Evolutionary conservation across 352 stramenopile genomes (phyloP).

Genomic region (Pythium dissotocum): DNA sequence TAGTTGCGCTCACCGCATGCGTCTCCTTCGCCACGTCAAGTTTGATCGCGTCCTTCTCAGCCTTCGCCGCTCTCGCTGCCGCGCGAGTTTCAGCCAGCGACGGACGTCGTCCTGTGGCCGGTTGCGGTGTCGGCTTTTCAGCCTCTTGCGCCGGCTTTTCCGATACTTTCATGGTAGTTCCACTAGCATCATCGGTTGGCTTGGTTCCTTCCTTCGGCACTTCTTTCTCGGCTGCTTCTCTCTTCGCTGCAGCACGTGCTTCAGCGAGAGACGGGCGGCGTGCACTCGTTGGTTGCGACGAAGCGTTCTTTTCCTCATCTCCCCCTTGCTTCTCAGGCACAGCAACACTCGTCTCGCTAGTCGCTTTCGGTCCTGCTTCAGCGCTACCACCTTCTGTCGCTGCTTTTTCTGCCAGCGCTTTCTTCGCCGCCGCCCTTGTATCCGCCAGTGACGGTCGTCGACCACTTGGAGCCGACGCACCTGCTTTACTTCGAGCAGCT

Average conservation of each 20-base stretch:
- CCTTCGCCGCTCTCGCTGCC: slow-evolving; percentile 12
- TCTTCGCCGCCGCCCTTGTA: slow-evolving; percentile 19
- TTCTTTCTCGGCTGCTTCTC: background rate
- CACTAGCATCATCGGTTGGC: background rate
- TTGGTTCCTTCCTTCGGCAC: background rate
- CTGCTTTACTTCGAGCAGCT: background rate
- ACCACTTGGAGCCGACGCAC: background rate
- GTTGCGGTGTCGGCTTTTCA: background rate
- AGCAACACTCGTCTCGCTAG: background rate
- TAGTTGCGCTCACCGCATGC: background rate
- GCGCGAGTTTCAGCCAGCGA: slow-evolving; percentile 11
- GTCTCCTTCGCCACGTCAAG: background rate
- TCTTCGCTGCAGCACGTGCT: slow-evolving; percentile 1
- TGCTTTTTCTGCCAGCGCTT: slow-evolving; percentile 2
- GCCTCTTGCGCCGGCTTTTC: background rate
- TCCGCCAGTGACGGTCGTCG: slow-evolving; percentile 23
- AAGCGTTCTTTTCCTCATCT: background rate
- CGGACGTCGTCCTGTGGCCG: slow-evolving; percentile 2
- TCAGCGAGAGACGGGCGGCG: background rate
- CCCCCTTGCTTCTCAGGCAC: background rate
- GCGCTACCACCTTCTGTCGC: background rate
- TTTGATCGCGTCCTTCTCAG: slow-evolving; percentile 1
- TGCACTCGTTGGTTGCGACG: background rate
- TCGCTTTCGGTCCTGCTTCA: background rate
- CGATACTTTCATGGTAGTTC: background rate